phyloP scores from a whole-genome alignment of 164 flowering plant species.

The Santalum album region DNA sequence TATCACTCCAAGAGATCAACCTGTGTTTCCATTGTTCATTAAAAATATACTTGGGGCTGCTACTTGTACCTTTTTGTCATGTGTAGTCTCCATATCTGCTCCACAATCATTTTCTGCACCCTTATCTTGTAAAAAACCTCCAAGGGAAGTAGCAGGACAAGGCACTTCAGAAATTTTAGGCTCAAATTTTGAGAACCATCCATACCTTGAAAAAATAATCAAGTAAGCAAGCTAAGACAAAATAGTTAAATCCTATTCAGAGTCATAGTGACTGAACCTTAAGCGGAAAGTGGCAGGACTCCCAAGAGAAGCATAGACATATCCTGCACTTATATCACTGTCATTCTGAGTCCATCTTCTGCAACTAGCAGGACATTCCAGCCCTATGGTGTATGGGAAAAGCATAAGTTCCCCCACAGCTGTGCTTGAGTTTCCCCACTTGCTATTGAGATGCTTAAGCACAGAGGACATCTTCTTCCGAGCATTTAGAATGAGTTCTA shows the following conservation, averaged over 20 bases:
- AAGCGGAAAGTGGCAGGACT: conserved; percentile 60
- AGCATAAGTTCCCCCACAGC: conserved; percentile 53
- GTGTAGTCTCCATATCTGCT: conserved; percentile 1
- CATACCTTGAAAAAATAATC: conserved; percentile 43
- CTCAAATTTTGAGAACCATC: conserved; percentile 41
- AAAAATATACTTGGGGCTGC: no score
- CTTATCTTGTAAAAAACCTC: conserved; percentile 12
- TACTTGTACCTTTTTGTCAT: not conserved
- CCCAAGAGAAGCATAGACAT: conserved; percentile 50
- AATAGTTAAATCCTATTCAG: not conserved
- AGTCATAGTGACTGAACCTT: conserved; percentile 28
- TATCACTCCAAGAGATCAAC: no score
- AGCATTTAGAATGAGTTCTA: conserved; percentile 59
- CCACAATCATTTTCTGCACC: conserved; percentile 9
- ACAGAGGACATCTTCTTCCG: conserved; percentile 75
- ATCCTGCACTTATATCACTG: conserved; percentile 28
- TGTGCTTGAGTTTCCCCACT: conserved; percentile 58
- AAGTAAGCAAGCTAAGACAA: conserved; percentile 12
- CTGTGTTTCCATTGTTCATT: no score
- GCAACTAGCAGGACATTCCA: conserved; percentile 16
- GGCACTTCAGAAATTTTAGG: conserved; percentile 5
- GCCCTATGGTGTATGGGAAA: conserved; percentile 26
- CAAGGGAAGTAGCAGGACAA: conserved; percentile 12
- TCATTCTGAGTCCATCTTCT: conserved; percentile 50
- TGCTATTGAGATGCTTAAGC: conserved; percentile 48